A percentile compares a stretch with the other conserved stretches of the same genome.
phyloP scores from a whole-genome alignment of 371 early-diverging fungal species.

The Syncephalastrum racemosum region DNA sequence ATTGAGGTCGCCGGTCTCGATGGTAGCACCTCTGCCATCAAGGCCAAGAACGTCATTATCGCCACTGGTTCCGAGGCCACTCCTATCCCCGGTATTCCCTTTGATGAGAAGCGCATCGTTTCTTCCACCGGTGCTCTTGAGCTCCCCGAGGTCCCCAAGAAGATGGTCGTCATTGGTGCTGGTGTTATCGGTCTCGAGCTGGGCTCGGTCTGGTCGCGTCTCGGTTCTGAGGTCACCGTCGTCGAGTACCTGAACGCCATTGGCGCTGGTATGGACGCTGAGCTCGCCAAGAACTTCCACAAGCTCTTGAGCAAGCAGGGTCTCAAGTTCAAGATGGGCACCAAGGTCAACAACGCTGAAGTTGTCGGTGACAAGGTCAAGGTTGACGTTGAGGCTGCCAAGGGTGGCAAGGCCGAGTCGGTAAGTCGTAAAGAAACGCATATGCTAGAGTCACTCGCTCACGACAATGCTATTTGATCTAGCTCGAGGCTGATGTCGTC shows the following conservation, averaged over 20 bases:
- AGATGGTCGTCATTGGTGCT: constrained; percentile 98
- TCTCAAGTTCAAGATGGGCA: constrained; percentile 96
- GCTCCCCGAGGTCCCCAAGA: constrained; percentile 90
- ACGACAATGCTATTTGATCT: not conserved
- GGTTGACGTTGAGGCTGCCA: constrained; percentile 90
- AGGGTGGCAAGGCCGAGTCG: constrained; percentile 78
- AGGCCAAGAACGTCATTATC: constrained; percentile 94
- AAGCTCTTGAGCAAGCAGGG: constrained; percentile 92
- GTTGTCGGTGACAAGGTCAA: constrained; percentile 82
- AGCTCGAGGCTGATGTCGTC: constrained; percentile 91
- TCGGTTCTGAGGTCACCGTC: constrained; percentile 94
- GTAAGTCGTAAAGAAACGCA: constrained; percentile 39
- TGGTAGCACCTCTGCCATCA: constrained; percentile 69
- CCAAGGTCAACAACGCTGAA: constrained; percentile 92
- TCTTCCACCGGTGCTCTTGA: constrained; percentile 97
- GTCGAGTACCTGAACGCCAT: constrained; percentile 94
- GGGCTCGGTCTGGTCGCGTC: constrained; percentile 96
- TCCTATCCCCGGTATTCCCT: constrained; percentile 89
- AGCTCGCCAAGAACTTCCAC: constrained; percentile 93
- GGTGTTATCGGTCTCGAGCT: constrained; percentile 99
- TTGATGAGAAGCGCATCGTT: constrained; percentile 95
- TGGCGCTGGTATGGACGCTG: constrained; percentile 97
- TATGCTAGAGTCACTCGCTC: not conserved
- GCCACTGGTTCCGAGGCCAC: constrained; percentile 97
- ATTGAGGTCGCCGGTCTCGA: constrained; percentile 81